Evolutionary conservation across 257 asterid species (phyloP), one percentile per base, ranked within the genome.

Genomic region (Gynochthodes officinalis): DNA sequence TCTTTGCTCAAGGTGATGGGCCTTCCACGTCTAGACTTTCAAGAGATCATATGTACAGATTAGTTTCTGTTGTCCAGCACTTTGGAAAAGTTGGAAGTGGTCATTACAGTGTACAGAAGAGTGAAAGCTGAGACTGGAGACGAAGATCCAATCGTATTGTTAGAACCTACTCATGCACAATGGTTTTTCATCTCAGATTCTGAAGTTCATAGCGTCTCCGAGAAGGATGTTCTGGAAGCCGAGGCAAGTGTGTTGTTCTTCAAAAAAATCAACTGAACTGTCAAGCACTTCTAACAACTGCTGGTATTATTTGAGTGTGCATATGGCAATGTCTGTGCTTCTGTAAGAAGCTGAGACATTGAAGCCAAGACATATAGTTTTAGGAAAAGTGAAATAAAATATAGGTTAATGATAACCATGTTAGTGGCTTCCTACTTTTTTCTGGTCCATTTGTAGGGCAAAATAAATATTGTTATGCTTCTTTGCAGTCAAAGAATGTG

Each of bases 141-240:
- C 28, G 95, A 85, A 19, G 87, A 84, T 73, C 81, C 86, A 27
- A 78, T 77, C 37, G 86, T 71, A 39, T 78, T 86, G n/a, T 66
- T 84, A 58, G 91, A 81, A 81, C 87, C 93, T 33, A 71, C 80
- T 12, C 69, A 73, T 11, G 90, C 84, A 72, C 88, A 85, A 63
- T 94, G 99, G 99, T 94, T 88, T 82, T 80, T 87, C 75, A 87
- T 94, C 54, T 94, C 99, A 0, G 99, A 94, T 77, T 83, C 97
- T 53, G 81, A 91, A 49, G 97, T 89, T 64, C 55, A 71, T 32
- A 68, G 70, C 63, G 96, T 89, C 32, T 80, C 89, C 0, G 97
- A 91, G 84, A 75, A 81, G 80, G 97, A 91, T 15, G 99, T 89
- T 73, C 80, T 88, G 67, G 82, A 76, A 69, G 95, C 96, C 46